These are phyloP conservation scores for Penicillium sp. DNA, from an alignment of 2,329 filamentous ascomycete species.

Conservation along the genomic window DNA sequence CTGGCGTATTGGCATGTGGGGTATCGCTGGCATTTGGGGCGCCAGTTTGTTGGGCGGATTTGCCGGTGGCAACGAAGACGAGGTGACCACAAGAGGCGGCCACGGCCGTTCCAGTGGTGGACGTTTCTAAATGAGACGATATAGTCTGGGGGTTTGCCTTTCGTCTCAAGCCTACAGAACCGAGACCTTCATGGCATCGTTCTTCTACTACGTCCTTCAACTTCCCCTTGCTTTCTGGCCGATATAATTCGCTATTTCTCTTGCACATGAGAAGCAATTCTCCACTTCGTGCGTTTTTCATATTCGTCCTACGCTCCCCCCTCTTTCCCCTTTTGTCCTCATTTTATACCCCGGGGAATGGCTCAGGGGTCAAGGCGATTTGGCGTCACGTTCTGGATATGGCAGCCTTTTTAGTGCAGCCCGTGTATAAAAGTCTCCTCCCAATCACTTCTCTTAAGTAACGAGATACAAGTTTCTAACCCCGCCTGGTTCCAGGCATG, in stretches of 20 bases:
- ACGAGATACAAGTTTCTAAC: slow-evolving; percentile 1
- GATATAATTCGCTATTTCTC: not conserved
- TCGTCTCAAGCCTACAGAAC: not conserved
- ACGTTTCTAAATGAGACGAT: slow-evolving; percentile 26
- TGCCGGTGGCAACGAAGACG: slow-evolving; percentile 37
- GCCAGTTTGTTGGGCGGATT: slow-evolving; percentile 44
- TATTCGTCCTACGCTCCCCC: slow-evolving; percentile 15
- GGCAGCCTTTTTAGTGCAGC: not conserved
- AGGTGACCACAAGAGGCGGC: slow-evolving; percentile 27
- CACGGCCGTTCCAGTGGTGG: slow-evolving; percentile 28
- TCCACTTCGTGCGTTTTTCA: not conserved
- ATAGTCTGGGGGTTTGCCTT: not conserved
- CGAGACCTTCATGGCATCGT: not conserved
- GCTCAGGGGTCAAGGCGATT: slow-evolving; percentile 17
- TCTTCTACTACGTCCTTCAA: not conserved
- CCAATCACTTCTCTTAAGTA: slow-evolving; percentile 17
- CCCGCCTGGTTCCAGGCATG: not conserved
- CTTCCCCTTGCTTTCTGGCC: not conserved
- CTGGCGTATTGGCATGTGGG: slow-evolving; percentile 56
- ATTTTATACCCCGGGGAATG: slow-evolving; percentile 26
- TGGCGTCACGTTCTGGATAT: slow-evolving; percentile 14
- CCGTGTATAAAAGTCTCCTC: slow-evolving; percentile 23
- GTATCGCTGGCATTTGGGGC: slow-evolving; percentile 54
- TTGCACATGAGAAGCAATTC: not conserved
- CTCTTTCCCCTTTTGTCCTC: slow-evolving; percentile 17